Conservation (phyloP, 768 basidiomycete species). For the Tricholoma sp. region DNA sequence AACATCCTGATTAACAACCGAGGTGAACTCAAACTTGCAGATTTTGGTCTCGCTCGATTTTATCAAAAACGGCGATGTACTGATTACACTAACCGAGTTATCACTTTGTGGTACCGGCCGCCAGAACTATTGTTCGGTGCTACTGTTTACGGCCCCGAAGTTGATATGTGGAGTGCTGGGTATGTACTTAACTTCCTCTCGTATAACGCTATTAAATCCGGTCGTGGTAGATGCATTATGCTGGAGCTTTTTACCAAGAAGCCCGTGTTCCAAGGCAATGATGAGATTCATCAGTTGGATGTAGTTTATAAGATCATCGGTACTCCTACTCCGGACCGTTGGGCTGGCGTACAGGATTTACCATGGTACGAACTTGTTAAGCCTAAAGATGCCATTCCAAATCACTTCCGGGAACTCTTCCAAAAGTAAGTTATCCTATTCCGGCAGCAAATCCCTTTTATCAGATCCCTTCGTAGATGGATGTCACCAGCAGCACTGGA, state of each 20-base stretch:
- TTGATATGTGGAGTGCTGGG: slow-evolving; percentile 99
- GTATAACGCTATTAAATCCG: background rate
- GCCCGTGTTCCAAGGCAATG: slow-evolving; percentile 96
- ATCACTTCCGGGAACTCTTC: slow-evolving; percentile 81
- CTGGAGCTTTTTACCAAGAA: slow-evolving; percentile 94
- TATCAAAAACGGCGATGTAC: slow-evolving; percentile 86
- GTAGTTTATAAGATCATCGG: slow-evolving; percentile 89
- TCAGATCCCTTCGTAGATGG: slow-evolving; percentile 51
- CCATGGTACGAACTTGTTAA: slow-evolving; percentile 99
- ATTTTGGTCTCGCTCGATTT: slow-evolving; percentile 96
- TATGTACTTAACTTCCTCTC: slow-evolving; percentile 30
- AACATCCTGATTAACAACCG: slow-evolving; percentile 91
- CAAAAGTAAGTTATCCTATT: slow-evolving; percentile 52
- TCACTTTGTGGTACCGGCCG: slow-evolving; percentile 97
- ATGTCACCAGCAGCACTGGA: slow-evolving; percentile 83
- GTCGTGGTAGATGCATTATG: slow-evolving; percentile 82
- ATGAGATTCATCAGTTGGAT: slow-evolving; percentile 96
- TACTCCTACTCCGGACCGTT: slow-evolving; percentile 76
- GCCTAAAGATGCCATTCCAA: slow-evolving; percentile 68
- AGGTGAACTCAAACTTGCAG: slow-evolving; percentile 92
- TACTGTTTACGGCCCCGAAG: slow-evolving; percentile 94
- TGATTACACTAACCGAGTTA: slow-evolving; percentile 99
- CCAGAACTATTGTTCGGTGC: slow-evolving; percentile 94
- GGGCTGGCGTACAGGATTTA: slow-evolving; percentile 76
- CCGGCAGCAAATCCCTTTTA: background rate